Conservation (phyloP, 768 basidiomycete species). For the Rhizopogon rudus region DNA sequence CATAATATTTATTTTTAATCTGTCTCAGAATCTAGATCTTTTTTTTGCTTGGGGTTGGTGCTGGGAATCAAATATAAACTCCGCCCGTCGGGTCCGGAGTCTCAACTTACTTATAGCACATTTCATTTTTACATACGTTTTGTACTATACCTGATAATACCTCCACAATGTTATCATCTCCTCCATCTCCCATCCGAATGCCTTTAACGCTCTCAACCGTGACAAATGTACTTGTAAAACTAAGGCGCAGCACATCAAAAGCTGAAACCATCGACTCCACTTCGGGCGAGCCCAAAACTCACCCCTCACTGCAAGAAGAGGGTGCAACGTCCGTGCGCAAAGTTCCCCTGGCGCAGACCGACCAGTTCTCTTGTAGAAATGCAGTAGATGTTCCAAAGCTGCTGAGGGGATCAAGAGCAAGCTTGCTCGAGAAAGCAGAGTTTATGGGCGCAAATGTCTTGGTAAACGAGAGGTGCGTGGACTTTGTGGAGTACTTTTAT, state of each 20-base stretch:
- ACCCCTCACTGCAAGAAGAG: slow-evolving; percentile 26
- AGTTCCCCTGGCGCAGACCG: slow-evolving; percentile 29
- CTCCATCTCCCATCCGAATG: slow-evolving; percentile 17
- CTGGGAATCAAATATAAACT: background rate
- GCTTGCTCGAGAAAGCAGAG: slow-evolving; percentile 46
- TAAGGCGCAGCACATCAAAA: slow-evolving; percentile 34
- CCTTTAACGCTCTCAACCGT: slow-evolving; percentile 31
- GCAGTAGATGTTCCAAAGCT: slow-evolving; percentile 59
- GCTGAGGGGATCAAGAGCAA: slow-evolving; percentile 48
- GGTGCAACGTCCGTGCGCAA: slow-evolving; percentile 20
- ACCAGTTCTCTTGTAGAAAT: slow-evolving; percentile 53
- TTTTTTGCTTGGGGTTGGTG: no score
- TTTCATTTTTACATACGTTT: background rate
- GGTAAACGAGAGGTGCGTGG: slow-evolving; percentile 64
- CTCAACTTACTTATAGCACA: background rate
- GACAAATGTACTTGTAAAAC: slow-evolving; percentile 50
- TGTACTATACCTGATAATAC: background rate
- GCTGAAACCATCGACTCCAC: slow-evolving; percentile 27
- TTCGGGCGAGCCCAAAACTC: slow-evolving; percentile 35
- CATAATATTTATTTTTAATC: background rate
- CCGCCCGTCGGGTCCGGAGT: background rate
- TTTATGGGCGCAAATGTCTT: slow-evolving; percentile 53
- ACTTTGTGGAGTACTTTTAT: background rate
- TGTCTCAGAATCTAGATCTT: no score
- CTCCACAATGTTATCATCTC: slow-evolving; percentile 16